phyloP scores from a whole-genome alignment of 768 basidiomycete genomes.

The Dioszegia hungarica region DNA sequence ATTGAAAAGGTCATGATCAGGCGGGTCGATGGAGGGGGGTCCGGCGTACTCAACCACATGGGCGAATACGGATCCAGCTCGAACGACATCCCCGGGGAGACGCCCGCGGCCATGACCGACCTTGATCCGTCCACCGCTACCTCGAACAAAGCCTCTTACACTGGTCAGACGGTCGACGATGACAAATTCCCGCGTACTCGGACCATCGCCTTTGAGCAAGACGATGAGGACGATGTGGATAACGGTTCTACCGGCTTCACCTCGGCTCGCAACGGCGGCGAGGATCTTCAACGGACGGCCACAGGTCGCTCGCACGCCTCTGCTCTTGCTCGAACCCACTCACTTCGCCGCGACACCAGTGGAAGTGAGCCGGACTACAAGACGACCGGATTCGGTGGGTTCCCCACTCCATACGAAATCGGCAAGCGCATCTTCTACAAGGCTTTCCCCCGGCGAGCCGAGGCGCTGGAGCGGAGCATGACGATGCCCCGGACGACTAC shows the following conservation, averaged over 20 bases:
- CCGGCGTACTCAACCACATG: constrained; percentile 48
- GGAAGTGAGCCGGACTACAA: constrained; percentile 4
- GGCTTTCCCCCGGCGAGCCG: constrained; percentile 62
- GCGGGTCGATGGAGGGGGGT: constrained; percentile 48
- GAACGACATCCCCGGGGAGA: neutral
- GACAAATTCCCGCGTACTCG: constrained; percentile 46
- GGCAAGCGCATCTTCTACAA: constrained; percentile 54
- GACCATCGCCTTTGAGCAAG: constrained; percentile 46
- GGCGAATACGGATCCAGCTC: constrained; percentile 27
- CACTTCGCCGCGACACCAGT: constrained; percentile 21
- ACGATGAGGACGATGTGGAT: constrained; percentile 18
- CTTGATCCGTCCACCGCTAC: neutral
- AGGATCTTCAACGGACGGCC: constrained; percentile 38
- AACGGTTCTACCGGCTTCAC: constrained; percentile 7
- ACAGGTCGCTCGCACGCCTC: constrained; percentile 19
- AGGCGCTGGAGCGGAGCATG: constrained; percentile 61
- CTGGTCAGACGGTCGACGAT: constrained; percentile 3
- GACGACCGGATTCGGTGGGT: constrained; percentile 47
- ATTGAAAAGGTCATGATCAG: constrained; percentile 47
- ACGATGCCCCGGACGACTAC: constrained; percentile 66
- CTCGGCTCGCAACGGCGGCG: constrained; percentile 7
- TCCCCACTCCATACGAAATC: constrained; percentile 48
- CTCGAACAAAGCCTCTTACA: constrained; percentile 7
- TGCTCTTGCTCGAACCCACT: constrained; percentile 37
- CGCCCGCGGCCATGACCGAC: neutral